Percentiles rank a stretch among this genome's conserved stretches.
These are phyloP conservation scores for Aspergillus costaricaensis DNA, from an alignment of 2,329 filamentous ascomycete species.

Conservation along the genomic window DNA sequence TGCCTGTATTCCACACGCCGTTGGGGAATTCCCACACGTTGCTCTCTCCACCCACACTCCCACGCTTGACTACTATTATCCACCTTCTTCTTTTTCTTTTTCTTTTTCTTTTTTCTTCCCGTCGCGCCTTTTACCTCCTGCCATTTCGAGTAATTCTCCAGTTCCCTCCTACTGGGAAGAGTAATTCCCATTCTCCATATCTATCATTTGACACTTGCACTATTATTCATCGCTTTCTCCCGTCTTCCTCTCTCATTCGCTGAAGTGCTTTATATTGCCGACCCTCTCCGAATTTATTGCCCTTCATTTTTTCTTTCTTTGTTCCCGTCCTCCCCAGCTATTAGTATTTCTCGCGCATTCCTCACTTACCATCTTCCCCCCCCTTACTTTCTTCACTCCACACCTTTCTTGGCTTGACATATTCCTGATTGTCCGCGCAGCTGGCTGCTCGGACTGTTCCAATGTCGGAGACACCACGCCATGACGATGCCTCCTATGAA, in stretches of 20 bases:
- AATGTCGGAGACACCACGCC: conserved; percentile 9
- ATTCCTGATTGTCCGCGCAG: conserved; percentile 4
- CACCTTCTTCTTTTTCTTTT: conserved; percentile 3
- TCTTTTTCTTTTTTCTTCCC: conserved; percentile 3
- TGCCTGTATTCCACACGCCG: neutral
- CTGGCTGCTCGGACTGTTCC: conserved; percentile 6
- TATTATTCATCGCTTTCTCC: neutral
- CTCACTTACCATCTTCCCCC: neutral
- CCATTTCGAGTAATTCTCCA: no score
- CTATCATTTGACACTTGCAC: neutral
- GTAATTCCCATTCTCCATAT: no score
- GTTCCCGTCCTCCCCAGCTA: no score
- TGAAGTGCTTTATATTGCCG: neutral
- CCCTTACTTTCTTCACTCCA: neutral
- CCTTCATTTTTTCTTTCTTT: neutral
- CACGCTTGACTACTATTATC: neutral
- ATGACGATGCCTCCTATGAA: conserved; percentile 10
- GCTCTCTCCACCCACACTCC: neutral
- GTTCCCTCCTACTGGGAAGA: no score
- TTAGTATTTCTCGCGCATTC: neutral
- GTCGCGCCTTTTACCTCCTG: neutral
- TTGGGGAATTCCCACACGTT: conserved; percentile 5
- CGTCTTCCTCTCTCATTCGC: neutral
- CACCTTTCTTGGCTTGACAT: neutral
- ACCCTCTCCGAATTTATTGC: neutral